Evolutionary conservation across 2,329 filamentous ascomycete species (phyloP), one percentile per base, ranked within the genome.

Genomic region (Anthostomella pinea): DNA sequence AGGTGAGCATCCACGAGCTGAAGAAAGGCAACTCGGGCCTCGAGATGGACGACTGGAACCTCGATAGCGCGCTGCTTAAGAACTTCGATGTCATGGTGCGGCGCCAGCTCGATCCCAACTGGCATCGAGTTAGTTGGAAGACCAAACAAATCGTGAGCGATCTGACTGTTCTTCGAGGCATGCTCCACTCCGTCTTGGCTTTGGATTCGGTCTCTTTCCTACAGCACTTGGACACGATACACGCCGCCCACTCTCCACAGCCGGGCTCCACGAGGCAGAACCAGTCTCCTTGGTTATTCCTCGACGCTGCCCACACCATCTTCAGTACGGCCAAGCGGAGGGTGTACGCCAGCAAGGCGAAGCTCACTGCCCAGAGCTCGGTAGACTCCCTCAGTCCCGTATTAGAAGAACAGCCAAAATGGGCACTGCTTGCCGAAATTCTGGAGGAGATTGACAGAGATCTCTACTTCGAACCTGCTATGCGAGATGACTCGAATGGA

Each of bases 1-100:
- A 97, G 63, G 83, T 88, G 50, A 95, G 89, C 58, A 93, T 98
- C 48, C 81, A 86, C 37, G 93, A 98, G 64, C 74, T 98, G 27
- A 94, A 91, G 60, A 97, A 95, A 65, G 79, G 81, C 13, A 97
- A 96, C 56, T 77, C 81, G 1, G 90, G 89, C 2, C 70, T 98
- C 6, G 91, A 97, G 51, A 90, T 97, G 81, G 90, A 94, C 41
- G 90, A 96, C 56, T 97, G 91, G 91, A 96, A 88, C 32, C 72
- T 95, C 13, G 91, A 97, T 61, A 96, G 87, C 56, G 91, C 91
- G 22, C 67, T 97, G 43, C 85, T 96, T 49, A 87, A 85, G 56
- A 95, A 89, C 54, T 98, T 98, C 60, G 93, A 97, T 59, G 72
- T 86, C 42, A 84, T 90, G 37, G 81, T 98, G 33, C 78, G 91